These are phyloP conservation scores for Ophiostoma montium DNA, from an alignment of 2,329 filamentous ascomycete genomes.

Conservation along the genomic window DNA sequence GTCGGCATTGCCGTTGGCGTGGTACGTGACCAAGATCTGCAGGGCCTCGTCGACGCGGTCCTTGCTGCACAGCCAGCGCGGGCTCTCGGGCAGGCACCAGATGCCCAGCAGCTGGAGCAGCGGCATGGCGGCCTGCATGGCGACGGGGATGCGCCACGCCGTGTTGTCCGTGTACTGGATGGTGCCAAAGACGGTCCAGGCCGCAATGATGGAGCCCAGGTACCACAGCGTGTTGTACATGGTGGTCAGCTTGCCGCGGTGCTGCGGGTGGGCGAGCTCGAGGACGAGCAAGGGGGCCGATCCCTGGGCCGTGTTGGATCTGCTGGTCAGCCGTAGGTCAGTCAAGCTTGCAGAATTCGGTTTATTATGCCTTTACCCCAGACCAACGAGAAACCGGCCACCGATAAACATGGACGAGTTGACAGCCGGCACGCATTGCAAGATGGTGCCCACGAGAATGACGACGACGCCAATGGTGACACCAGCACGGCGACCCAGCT, in stretches of 20 bases:
- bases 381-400: background rate
- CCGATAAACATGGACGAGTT: slow-evolving; percentile 8
- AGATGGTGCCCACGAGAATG: background rate
- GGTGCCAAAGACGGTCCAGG: slow-evolving; percentile 58
- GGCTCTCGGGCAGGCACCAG: slow-evolving; percentile 10
- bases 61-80: slow-evolving; percentile 8
- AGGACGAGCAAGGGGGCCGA: background rate
- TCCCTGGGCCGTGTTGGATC: background rate
- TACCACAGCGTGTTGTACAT: slow-evolving; percentile 77
- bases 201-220: slow-evolving; percentile 56
- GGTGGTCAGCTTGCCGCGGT: slow-evolving; percentile 60
- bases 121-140: slow-evolving; percentile 23
- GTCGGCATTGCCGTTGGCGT: slow-evolving; percentile 16
- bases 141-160: slow-evolving; percentile 26
- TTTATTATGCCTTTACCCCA: background rate
- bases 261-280: slow-evolving; percentile 64
- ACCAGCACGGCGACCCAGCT: slow-evolving; percentile 29
- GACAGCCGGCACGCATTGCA: background rate
- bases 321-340: background rate
- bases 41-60: slow-evolving; percentile 24
- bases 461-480: background rate
- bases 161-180: slow-evolving; percentile 18
- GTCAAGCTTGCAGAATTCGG: no score
- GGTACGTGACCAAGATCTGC: slow-evolving; percentile 17
- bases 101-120: slow-evolving; percentile 7